Evolutionary conservation across 2,329 filamentous ascomycete genomes (phyloP).

Genomic region (Calcarisporium arbuscula): DNA sequence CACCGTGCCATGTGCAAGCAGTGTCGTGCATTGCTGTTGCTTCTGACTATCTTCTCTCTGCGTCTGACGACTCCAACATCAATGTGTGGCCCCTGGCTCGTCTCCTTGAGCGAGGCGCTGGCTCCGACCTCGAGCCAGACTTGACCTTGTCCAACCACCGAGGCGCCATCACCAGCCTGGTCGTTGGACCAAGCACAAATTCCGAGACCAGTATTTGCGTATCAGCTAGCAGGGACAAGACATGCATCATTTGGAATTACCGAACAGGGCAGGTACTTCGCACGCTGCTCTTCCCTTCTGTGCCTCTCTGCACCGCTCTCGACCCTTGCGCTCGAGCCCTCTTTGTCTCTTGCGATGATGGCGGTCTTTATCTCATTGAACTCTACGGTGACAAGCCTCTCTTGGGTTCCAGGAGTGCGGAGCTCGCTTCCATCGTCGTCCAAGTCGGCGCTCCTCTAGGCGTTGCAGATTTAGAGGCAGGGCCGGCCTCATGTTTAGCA

Average conservation of each 20-base stretch:
- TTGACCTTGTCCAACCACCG: slow-evolving; percentile 74
- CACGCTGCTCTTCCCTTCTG: slow-evolving; percentile 72
- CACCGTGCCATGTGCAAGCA: slow-evolving; percentile 71
- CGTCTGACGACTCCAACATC: slow-evolving; percentile 80
- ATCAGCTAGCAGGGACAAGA: slow-evolving; percentile 79
- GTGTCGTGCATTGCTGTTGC: slow-evolving; percentile 71
- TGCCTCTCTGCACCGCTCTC: slow-evolving; percentile 65
- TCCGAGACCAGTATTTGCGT: slow-evolving; percentile 72
- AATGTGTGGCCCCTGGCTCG: slow-evolving; percentile 83
- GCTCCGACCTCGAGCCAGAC: slow-evolving; percentile 60
- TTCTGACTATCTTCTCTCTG: slow-evolving; percentile 67
- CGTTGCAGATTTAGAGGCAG: slow-evolving; percentile 54
- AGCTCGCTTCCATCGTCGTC: slow-evolving; percentile 50
- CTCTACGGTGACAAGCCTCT: slow-evolving; percentile 54
- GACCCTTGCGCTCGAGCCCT: slow-evolving; percentile 81
- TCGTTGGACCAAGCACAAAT: slow-evolving; percentile 59
- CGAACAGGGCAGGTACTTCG: slow-evolving; percentile 68
- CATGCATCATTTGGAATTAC: slow-evolving; percentile 90
- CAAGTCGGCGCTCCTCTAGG: slow-evolving; percentile 49
- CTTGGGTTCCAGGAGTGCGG: slow-evolving; percentile 45
- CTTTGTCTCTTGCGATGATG: slow-evolving; percentile 75
- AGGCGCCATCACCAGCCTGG: slow-evolving; percentile 61
- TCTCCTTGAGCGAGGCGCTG: slow-evolving; percentile 56
- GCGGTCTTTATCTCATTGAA: slow-evolving; percentile 73
- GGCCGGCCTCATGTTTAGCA: slow-evolving; percentile 60